Percentiles rank a stretch among this genome's conserved stretches.
phyloP scores from a whole-genome alignment of 495 filamentous ascomycete species.

The Penicillium samsonianum region DNA sequence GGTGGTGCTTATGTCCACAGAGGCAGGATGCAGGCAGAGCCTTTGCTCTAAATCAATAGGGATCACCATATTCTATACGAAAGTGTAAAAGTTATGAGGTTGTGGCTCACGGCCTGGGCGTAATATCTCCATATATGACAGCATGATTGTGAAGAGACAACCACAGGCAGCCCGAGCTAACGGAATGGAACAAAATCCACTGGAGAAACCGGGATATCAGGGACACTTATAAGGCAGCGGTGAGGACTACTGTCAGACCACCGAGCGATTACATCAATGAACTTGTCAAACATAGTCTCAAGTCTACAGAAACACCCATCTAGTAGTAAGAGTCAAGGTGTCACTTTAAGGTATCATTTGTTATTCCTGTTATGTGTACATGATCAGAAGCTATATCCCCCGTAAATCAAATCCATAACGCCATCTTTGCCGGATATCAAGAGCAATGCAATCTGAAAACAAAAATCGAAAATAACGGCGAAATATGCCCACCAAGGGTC shows the following conservation, averaged over 20 bases:
- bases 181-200: neutral
- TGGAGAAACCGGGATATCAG: neutral
- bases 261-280: neutral
- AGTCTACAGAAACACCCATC: neutral
- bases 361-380: slow-evolving; percentile 19
- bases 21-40: neutral
- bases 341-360: slow-evolving; percentile 10
- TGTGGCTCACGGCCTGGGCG: neutral
- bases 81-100: neutral
- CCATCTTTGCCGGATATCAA: slow-evolving; percentile 26
- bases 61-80: neutral
- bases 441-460: slow-evolving; percentile 12
- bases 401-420: slow-evolving; percentile 15
- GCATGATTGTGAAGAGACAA: neutral
- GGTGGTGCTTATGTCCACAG: neutral
- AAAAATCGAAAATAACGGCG: slow-evolving; percentile 12
- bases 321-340: slow-evolving; percentile 18
- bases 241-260: neutral
- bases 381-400: slow-evolving; percentile 4
- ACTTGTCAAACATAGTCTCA: neutral
- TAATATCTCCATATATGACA: neutral
- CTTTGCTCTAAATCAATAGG: neutral
- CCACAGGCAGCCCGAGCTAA: neutral
- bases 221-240: neutral
- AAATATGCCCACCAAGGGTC: slow-evolving; percentile 16